These are phyloP conservation scores for Shiraia sp. DNA, from an alignment of 2,329 filamentous ascomycete species.

Conservation along the genomic window DNA sequence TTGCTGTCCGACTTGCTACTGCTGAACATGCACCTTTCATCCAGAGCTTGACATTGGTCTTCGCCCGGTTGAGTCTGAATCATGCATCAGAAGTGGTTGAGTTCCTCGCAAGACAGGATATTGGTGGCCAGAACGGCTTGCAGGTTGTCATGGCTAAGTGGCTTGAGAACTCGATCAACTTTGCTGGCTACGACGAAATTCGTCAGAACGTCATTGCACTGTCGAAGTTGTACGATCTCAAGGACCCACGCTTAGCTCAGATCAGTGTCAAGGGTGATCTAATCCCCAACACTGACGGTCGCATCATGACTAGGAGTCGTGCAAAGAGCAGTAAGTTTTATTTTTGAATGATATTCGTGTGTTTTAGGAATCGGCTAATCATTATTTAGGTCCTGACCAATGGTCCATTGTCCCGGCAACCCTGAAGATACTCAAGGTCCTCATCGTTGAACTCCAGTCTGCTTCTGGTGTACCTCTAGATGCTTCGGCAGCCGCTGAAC, in stretches of 20 bases:
- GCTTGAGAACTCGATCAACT: conserved; percentile 95
- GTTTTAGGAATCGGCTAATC: too few species aligned
- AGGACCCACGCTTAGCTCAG: conserved; percentile 76
- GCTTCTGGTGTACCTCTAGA: conserved; percentile 70
- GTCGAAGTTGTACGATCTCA: conserved; percentile 85
- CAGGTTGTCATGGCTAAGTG: conserved; percentile 91
- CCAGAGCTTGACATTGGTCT: conserved; percentile 92
- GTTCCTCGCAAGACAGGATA: conserved; percentile 83
- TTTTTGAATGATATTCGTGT: too few species aligned
- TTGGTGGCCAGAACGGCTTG: conserved; percentile 79
- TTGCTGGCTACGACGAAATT: conserved; percentile 98
- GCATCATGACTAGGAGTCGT: conserved; percentile 93
- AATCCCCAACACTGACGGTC: conserved; percentile 70
- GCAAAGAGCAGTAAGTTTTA: conserved; percentile 71
- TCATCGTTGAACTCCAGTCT: conserved; percentile 87
- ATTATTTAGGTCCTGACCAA: conserved; percentile 72
- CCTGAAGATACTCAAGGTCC: conserved; percentile 93
- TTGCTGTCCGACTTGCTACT: conserved; percentile 80
- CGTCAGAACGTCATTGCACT: conserved; percentile 94
- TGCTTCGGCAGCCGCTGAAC: conserved; percentile 62
- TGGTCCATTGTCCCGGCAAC: conserved; percentile 86
- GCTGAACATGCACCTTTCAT: conserved; percentile 89
- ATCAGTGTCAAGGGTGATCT: conserved; percentile 91
- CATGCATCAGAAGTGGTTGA: conserved; percentile 88
- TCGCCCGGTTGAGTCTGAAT: conserved; percentile 83